These are phyloP conservation scores for Arctium minus DNA, from an alignment of 129 eudicot species.

Conservation along the genomic window DNA sequence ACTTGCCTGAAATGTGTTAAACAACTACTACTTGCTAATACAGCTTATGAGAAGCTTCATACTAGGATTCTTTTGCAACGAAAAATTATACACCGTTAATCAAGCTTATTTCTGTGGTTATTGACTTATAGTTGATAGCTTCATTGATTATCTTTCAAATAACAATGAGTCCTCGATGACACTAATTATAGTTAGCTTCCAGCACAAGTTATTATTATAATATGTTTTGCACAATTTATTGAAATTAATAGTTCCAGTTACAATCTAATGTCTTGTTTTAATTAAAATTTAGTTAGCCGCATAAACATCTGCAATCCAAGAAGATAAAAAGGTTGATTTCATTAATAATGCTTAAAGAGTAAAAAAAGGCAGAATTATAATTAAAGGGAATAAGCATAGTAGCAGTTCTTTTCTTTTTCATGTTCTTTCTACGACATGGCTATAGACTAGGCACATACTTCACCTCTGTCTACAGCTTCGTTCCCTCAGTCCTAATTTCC, in stretches of 20 bases:
- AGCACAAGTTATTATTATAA: not conserved
- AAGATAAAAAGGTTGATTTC: not conserved
- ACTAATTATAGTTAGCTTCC: not conserved
- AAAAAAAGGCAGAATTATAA: not conserved
- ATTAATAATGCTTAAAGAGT: not conserved
- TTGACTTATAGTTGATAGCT: conserved; percentile 4
- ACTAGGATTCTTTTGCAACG: not conserved
- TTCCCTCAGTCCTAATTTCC: not conserved
- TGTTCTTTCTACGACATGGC: too few relatives aligned
- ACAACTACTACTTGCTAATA: not conserved
- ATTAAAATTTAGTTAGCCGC: not conserved
- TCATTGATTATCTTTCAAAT: not conserved
- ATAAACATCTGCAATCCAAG: not conserved
- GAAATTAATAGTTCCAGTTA: not conserved
- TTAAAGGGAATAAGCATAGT: not conserved
- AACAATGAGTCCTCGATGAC: not conserved
- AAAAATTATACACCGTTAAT: not conserved
- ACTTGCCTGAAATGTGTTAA: not conserved
- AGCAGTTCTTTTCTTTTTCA: not conserved
- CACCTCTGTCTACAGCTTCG: too few relatives aligned
- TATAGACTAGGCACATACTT: too few relatives aligned
- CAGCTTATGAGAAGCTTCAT: not conserved
- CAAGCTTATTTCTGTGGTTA: not conserved
- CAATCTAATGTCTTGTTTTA: not conserved
- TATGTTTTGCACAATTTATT: not conserved